A percentile compares a stretch with the other conserved stretches of the same genome.
phyloP scores from a whole-genome alignment of 2,329 filamentous ascomycete genomes.

The Septoria petroselini region DNA sequence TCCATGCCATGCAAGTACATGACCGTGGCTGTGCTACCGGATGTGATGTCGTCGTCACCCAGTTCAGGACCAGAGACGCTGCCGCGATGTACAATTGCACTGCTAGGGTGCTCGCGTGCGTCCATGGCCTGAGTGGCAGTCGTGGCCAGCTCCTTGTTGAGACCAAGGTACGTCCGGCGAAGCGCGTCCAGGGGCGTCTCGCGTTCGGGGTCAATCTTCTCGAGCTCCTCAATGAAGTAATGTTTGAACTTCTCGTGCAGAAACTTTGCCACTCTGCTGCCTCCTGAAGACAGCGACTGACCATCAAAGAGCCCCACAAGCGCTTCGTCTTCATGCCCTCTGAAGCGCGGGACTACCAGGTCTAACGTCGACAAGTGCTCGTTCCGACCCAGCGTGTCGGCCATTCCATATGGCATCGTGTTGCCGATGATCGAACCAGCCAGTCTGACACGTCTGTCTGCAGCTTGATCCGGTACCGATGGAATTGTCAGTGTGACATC shows the following conservation, averaged over 20 bases:
- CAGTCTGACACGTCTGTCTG: conserved; percentile 93
- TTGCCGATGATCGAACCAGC: conserved; percentile 90
- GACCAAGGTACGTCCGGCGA: conserved; percentile 75
- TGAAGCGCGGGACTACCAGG: conserved; percentile 88
- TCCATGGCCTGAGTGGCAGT: conserved; percentile 77
- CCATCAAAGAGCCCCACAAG: conserved; percentile 95
- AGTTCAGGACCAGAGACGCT: conserved; percentile 72
- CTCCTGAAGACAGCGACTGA: conserved; percentile 79
- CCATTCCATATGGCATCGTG: conserved; percentile 87
- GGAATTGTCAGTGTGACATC: conserved; percentile 94
- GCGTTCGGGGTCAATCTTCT: conserved; percentile 55
- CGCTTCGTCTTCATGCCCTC: conserved; percentile 83
- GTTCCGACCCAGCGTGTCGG: conserved; percentile 85
- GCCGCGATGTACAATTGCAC: conserved; percentile 61
- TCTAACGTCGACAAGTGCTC: conserved; percentile 96
- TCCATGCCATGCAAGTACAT: conserved; percentile 87
- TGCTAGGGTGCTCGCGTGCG: conserved; percentile 58
- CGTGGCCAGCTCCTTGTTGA: conserved; percentile 93
- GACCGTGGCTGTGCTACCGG: conserved; percentile 87
- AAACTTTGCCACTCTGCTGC: conserved; percentile 94
- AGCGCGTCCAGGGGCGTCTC: conserved; percentile 82
- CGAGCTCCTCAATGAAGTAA: conserved; percentile 78
- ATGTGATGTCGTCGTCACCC: conserved; percentile 82
- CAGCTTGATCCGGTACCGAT: conserved; percentile 89
- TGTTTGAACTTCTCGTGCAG: conserved; percentile 92